Evolutionary conservation across 2,329 filamentous ascomycete species (phyloP).

Genomic region (Dactylonectria macrodidyma): DNA sequence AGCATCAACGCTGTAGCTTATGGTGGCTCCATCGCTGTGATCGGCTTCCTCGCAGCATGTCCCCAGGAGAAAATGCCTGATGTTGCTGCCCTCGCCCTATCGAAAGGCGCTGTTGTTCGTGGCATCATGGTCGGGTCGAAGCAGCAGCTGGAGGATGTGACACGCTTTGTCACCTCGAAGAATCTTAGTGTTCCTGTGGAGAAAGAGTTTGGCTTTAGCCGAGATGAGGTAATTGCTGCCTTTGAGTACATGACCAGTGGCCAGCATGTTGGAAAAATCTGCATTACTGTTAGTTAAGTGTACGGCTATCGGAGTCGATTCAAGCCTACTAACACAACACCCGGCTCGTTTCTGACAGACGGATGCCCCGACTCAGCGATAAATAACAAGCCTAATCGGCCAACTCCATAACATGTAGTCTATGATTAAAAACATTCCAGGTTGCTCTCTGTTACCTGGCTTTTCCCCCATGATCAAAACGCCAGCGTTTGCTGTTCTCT

Average conservation of each 20-base stretch:
- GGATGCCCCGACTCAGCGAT: no score
- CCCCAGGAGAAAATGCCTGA: constrained; percentile 24
- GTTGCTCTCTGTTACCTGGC: neutral
- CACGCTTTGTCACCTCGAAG: constrained; percentile 3
- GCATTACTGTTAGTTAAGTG: constrained; percentile 16
- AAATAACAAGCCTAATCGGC: neutral
- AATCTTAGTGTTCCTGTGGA: constrained; percentile 16
- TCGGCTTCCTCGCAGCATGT: constrained; percentile 56
- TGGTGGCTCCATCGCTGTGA: constrained; percentile 62
- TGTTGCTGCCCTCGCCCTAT: constrained; percentile 17
- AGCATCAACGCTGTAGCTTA: constrained; percentile 60
- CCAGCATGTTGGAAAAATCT: constrained; percentile 29
- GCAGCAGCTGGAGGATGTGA: constrained; percentile 23
- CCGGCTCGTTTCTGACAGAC: no score
- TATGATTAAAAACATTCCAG: constrained; percentile 1
- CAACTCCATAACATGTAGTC: neutral
- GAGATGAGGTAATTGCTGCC: constrained; percentile 21
- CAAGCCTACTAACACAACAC: no score
- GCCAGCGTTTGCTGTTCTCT: constrained; percentile 54
- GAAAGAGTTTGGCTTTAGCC: constrained; percentile 24
- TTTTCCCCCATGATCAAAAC: constrained; percentile 37
- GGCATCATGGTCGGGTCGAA: constrained; percentile 28
- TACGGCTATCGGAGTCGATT: no score
- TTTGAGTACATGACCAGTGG: constrained; percentile 21
- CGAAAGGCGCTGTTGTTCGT: constrained; percentile 22